Evolutionary conservation across 805 yeast species (phyloP), one percentile per base, ranked within the genome.

Genomic region (Cyberlindnera nakhonratchasimensis): DNA sequence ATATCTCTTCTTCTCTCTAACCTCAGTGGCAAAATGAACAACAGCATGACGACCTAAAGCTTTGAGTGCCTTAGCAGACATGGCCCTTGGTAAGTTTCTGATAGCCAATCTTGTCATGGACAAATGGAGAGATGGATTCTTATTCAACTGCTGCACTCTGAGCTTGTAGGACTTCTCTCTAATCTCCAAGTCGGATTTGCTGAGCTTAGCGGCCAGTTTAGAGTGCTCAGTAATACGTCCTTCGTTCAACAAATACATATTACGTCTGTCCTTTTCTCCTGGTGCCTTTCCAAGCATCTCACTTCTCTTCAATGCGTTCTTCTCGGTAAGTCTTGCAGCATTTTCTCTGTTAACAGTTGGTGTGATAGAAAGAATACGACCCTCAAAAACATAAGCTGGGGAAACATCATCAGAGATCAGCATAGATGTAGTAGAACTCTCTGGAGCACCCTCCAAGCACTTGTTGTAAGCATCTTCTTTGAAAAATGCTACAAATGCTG

Each of bases 41-140:
- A 93, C 87, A 1, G 96, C 97, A 61, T 87, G 86, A 64, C 99
- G 82, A 29, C 95, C 97, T 37, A 93, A 71, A 1, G 95, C 95
- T 59, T 93, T 93, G 54, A 93, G 70, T 0, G 95, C 81, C 63
- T 86, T 88, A 47, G 83, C 86, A 46, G 79, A 84, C 93, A 93
- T 81, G 12, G 95, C 81, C 62, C 98, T 79, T 34, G 99, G 99
- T 39, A 93, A 66, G 61, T 93, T 93, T 67, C 99, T 78, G 45
- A 93, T 78, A 9, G 99, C 99, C 61, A 93, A 75, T 70, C 99
- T 80, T 2, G 98, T 91, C 66, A 91, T 69, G n/a, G 96, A 87
- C 46, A 93, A 69, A 71, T 91, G 98, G 58, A 93, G 71, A 11
- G 93, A 71, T 16, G 98, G 96, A 64, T 91, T 93, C 54, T 86